Percentiles rank a stretch among this genome's conserved stretches.
Evolutionary conservation across 805 yeast species (phyloP).

Genomic region (Jamesozyma rosinii): DNA sequence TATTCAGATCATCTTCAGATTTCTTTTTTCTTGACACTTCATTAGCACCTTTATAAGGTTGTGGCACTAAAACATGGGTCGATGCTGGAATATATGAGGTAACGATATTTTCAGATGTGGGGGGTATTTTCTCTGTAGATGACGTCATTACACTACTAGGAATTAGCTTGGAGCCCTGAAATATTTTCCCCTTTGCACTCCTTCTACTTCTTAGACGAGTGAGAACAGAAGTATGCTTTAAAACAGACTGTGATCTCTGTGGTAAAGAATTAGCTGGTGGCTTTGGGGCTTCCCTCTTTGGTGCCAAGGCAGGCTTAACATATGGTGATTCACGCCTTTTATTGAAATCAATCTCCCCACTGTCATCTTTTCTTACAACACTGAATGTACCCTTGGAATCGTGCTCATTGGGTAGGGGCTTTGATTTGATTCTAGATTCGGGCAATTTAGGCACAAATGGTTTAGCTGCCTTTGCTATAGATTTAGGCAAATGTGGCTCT

Average conservation of each 20-base stretch:
- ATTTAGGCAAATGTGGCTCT: conserved; percentile 9
- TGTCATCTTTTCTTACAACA: conserved; percentile 54
- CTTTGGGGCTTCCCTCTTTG: conserved; percentile 63
- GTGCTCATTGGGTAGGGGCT: conserved; percentile 4
- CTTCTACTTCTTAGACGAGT: conserved; percentile 11
- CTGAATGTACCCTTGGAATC: conserved; percentile 43
- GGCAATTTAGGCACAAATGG: conserved; percentile 4
- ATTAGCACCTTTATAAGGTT: conserved; percentile 33
- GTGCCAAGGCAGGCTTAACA: conserved; percentile 48
- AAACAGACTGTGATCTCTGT: conserved; percentile 12
- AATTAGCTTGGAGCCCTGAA: conserved; percentile 8
- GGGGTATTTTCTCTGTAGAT: conserved; percentile 8
- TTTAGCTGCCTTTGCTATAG: conserved; percentile 4
- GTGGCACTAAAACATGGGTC: conserved; percentile 35
- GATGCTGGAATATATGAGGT: conserved; percentile 38
- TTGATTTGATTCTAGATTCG: background rate
- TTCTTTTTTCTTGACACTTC: conserved; percentile 9
- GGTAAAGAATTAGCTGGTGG: conserved; percentile 40
- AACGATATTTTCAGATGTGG: conserved; percentile 18
- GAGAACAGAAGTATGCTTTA: conserved; percentile 10
- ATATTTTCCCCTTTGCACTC: conserved; percentile 6
- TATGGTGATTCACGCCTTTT: conserved; percentile 70
- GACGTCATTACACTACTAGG: conserved; percentile 11
- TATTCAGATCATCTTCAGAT: conserved; percentile 8
- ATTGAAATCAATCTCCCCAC: conserved; percentile 72